Evolutionary conservation across 768 basidiomycete species (phyloP).

Genomic region (Leccinellum albellum): DNA sequence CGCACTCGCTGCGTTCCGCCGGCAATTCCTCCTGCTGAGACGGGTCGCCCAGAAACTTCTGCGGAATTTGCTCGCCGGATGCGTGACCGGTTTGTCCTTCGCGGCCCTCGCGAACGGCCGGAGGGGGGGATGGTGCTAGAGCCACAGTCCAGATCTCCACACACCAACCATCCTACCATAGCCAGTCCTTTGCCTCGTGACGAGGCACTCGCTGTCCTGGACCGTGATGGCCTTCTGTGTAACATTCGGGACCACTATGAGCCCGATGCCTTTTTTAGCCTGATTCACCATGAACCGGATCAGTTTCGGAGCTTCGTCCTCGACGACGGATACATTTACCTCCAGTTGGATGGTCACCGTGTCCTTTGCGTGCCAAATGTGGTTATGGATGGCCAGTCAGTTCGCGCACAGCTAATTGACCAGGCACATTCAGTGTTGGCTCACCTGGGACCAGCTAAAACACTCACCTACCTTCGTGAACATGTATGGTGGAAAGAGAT

Average conservation of each 20-base stretch:
- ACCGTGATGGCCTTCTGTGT: background rate
- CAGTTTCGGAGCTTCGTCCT: background rate
- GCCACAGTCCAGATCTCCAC: no score
- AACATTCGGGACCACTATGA: background rate
- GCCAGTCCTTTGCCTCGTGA: no score
- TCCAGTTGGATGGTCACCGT: background rate
- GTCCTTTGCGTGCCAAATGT: conserved; percentile 25
- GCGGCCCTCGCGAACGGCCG: background rate
- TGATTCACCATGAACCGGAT: background rate
- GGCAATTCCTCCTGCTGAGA: background rate
- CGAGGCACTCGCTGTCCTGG: background rate
- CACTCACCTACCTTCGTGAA: conserved; percentile 17
- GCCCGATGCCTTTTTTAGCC: background rate
- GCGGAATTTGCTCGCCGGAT: background rate
- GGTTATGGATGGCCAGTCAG: conserved; percentile 4
- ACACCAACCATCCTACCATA: no score
- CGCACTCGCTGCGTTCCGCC: no score
- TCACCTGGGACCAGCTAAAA: conserved; percentile 36
- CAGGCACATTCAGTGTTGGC: conserved; percentile 39
- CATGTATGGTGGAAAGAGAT: conserved; percentile 36
- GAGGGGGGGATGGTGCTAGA: background rate
- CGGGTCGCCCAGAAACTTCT: background rate
- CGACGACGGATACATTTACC: background rate
- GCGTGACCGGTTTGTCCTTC: background rate
- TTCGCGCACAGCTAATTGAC: conserved; percentile 31